Percentiles rank a stretch among this genome's conserved stretches.
Evolutionary conservation across 805 yeast genomes (phyloP).

Genomic region (Scheffersomyces amazonensis): DNA sequence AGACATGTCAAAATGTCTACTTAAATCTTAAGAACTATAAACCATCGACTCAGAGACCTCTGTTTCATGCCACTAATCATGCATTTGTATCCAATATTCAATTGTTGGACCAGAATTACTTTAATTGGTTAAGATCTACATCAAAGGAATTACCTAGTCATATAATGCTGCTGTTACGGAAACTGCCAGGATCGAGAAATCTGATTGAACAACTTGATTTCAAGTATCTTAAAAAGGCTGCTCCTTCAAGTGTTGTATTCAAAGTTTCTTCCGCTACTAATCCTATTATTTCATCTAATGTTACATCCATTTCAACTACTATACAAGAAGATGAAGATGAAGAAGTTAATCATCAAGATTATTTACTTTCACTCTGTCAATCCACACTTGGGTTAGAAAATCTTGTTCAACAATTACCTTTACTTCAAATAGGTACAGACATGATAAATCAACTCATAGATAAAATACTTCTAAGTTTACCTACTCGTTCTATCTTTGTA

Average conservation of each 20-base stretch:
- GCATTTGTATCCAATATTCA: conserved; percentile 18
- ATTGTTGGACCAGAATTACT: conserved; percentile 13
- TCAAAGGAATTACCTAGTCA: conserved; percentile 8
- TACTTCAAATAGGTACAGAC: background rate
- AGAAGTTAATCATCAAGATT: background rate
- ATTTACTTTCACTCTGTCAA: background rate
- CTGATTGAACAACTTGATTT: background rate
- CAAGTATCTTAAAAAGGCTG: background rate
- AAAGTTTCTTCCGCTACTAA: background rate
- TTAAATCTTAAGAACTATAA: conserved; percentile 11
- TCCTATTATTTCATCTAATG: too few relatives aligned
- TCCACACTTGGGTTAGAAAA: background rate
- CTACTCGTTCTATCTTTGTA: background rate
- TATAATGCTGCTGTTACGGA: background rate
- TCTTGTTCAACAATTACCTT: background rate
- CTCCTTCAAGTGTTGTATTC: background rate
- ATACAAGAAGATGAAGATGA: background rate
- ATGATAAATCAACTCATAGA: background rate
- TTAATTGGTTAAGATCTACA: conserved; percentile 13
- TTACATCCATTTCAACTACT: background rate
- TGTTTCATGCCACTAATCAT: conserved; percentile 12
- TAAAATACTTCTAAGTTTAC: background rate
- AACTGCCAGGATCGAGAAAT: background rate
- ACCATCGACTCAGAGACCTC: conserved; percentile 6
- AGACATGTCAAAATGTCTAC: conserved; percentile 13